Percentiles rank a stretch among this genome's conserved stretches.
phyloP scores from a whole-genome alignment of 495 filamentous ascomycete species.

The Tirmania nivea region DNA sequence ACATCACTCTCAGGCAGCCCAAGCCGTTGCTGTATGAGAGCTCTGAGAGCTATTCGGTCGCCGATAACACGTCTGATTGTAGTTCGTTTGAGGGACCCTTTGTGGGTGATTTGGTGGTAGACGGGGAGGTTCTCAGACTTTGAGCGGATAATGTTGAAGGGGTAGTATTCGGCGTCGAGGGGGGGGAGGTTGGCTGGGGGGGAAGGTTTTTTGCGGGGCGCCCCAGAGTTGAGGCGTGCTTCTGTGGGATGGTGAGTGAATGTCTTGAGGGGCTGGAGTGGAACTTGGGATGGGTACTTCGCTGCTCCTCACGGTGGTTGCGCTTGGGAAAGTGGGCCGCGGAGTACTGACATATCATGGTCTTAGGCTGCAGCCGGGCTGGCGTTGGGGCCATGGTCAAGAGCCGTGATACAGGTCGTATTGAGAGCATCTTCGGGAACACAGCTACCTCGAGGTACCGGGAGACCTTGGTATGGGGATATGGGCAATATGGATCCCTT shows the following conservation, averaged over 20 bases:
- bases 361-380: not conserved
- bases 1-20: slow-evolving; percentile 27
- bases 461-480: not conserved
- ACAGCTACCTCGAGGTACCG: not conserved
- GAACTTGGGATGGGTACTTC: not conserved
- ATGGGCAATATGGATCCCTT: not conserved
- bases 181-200: not conserved
- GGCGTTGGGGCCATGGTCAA: not conserved
- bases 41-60: slow-evolving; percentile 32
- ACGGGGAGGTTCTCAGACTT: slow-evolving; percentile 49
- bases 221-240: too few species aligned
- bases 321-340: not conserved
- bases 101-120: slow-evolving; percentile 53
- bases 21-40: slow-evolving; percentile 21
- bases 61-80: slow-evolving; percentile 60
- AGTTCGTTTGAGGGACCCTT: slow-evolving; percentile 57
- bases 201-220: too few species aligned
- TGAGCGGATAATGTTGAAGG: slow-evolving; percentile 58
- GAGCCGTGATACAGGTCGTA: not conserved
- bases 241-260: slow-evolving; percentile 3
- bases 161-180: slow-evolving; percentile 15
- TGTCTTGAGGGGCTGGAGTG: not conserved
- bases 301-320: not conserved
- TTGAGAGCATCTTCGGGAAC: not conserved
- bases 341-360: not conserved